Conservation (phyloP, 2,329 filamentous ascomycete species). For the Neocucurbitaria cava region DNA sequence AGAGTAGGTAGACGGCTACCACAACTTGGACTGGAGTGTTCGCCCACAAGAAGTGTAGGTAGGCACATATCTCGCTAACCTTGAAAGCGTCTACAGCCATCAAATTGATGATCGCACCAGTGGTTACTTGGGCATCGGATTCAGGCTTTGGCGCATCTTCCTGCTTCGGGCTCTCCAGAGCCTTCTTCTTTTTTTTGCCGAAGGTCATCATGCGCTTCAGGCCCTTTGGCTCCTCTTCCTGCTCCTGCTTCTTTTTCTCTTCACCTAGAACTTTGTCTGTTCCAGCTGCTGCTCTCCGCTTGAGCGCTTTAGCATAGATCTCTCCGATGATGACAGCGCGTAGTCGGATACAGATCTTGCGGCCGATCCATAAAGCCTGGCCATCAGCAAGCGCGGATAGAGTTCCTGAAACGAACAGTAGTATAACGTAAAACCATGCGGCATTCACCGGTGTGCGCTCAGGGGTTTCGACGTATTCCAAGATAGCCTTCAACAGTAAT, state of each 20-base stretch:
- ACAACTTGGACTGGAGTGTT: slow-evolving; percentile 87
- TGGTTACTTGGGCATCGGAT: slow-evolving; percentile 78
- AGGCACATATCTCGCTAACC: slow-evolving; percentile 91
- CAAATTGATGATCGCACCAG: slow-evolving; percentile 98
- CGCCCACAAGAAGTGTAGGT: slow-evolving; percentile 94
- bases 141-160: slow-evolving; percentile 33
- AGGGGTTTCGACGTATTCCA: slow-evolving; percentile 92
- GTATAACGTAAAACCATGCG: slow-evolving; percentile 93
- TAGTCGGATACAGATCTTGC: slow-evolving; percentile 91
- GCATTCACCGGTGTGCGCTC: slow-evolving; percentile 79
- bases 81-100: slow-evolving; percentile 99
- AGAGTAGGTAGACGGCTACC: slow-evolving; percentile 81
- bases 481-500: slow-evolving; percentile 84
- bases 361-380: slow-evolving; percentile 89
- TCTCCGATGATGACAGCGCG: slow-evolving; percentile 96
- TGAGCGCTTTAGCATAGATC: slow-evolving; percentile 93
- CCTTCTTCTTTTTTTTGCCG: slow-evolving; percentile 63
- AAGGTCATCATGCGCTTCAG: slow-evolving; percentile 61
- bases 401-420: slow-evolving; percentile 83
- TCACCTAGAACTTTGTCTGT: slow-evolving; percentile 77
- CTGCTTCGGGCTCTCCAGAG: slow-evolving; percentile 51
- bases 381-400: slow-evolving; percentile 83
- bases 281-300: slow-evolving; percentile 81
- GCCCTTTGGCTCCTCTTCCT: slow-evolving; percentile 49
- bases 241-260: slow-evolving; percentile 51